Conservation (phyloP, 2,329 filamentous ascomycete species). For the Monilinia laxa region DNA sequence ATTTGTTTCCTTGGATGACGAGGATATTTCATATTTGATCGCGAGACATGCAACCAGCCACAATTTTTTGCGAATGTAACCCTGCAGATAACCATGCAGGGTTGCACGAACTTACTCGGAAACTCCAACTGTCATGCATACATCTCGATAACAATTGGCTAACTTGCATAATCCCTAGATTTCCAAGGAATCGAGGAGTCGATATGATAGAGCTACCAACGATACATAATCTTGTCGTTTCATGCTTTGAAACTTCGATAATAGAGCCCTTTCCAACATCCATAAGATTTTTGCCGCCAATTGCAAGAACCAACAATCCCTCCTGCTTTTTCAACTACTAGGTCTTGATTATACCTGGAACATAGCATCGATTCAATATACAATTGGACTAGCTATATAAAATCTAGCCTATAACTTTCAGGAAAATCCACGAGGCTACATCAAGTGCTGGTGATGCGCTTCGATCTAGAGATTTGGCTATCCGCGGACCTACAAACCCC, state of each 20-base stretch:
- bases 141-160: constrained; percentile 8
- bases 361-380: neutral
- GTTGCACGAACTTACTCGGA: constrained; percentile 18
- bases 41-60: constrained; percentile 19
- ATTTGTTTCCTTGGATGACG: neutral
- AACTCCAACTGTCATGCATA: constrained; percentile 2
- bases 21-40: neutral
- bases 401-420: too few relatives aligned
- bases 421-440: neutral
- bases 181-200: neutral
- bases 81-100: constrained; percentile 5
- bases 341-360: too few relatives aligned
- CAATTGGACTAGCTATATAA: neutral
- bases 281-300: neutral
- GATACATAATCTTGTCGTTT: neutral
- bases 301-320: neutral
- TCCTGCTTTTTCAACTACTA: neutral
- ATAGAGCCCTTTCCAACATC: neutral
- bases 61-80: constrained; percentile 13
- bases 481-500: neutral
- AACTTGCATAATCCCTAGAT: constrained; percentile 2
- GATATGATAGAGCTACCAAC: neutral
- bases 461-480: neutral
- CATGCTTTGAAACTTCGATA: neutral
- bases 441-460: neutral